Evolutionary conservation across 2,329 filamentous ascomycete genomes (phyloP).

Genomic region (Escovopsis sp.): DNA sequence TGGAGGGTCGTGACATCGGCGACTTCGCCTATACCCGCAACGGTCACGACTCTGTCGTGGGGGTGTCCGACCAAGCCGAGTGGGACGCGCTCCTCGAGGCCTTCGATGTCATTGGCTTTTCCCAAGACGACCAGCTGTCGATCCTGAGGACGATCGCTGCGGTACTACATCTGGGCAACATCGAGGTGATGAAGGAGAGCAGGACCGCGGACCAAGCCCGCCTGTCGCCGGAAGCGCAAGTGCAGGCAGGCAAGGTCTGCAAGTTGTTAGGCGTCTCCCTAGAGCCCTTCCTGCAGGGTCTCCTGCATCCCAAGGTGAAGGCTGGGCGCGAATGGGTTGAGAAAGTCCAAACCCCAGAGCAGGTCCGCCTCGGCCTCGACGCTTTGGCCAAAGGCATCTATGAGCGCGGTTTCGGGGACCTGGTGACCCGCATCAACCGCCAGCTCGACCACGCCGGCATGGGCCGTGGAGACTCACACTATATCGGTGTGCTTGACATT

Average conservation of each 20-base stretch:
- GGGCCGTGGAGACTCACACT: constrained; percentile 76
- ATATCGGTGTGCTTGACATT: constrained; percentile 97
- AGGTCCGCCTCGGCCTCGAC: constrained; percentile 79
- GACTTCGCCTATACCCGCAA: constrained; percentile 86
- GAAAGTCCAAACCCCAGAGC: constrained; percentile 93
- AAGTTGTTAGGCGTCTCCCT: constrained; percentile 67
- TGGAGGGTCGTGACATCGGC: constrained; percentile 60
- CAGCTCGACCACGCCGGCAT: constrained; percentile 79
- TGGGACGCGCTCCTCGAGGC: constrained; percentile 86
- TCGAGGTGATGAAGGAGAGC: constrained; percentile 80
- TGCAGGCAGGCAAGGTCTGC: constrained; percentile 65
- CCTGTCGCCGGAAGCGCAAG: constrained; percentile 57
- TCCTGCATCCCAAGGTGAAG: constrained; percentile 87
- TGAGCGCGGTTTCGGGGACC: constrained; percentile 84
- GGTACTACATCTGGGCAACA: constrained; percentile 85
- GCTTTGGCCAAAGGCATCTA: constrained; percentile 95
- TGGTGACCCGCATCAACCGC: constrained; percentile 80
- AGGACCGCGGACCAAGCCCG: constrained; percentile 81
- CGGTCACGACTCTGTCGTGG: constrained; percentile 81
- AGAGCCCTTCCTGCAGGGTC: constrained; percentile 73
- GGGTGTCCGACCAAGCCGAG: constrained; percentile 79
- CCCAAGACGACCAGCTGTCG: constrained; percentile 63
- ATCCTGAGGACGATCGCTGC: constrained; percentile 82
- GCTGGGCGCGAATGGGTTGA: constrained; percentile 97
- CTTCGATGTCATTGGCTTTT: constrained; percentile 88